Base-by-base conservation (phyloP, 2,329 filamentous ascomycete genomes). In the Aspergillus sp. region DNA sequence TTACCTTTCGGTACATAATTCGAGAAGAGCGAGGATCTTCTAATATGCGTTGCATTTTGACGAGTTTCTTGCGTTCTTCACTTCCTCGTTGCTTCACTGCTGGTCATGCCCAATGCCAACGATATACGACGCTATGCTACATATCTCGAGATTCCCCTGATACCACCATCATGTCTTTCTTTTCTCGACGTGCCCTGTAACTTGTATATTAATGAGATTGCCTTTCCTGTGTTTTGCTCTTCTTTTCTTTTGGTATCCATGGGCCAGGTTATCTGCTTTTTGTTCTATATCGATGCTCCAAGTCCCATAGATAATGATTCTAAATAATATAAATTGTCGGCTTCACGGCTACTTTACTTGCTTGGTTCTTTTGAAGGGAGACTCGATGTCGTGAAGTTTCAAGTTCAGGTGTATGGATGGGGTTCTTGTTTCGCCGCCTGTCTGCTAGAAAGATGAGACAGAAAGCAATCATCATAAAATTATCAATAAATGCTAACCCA, bases 111-210 rank as follows among this genome's bases (percentile, higher is more conserved):
- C 36, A 26, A 49, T 49, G 46, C 49, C 51, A 24, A 58, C 51
- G 56, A 58, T 58, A 54, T 58, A 58, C 52, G 56, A 58, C 52
- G 45, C 56, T 46, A 54, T 51, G 52, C 52, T 32, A 29, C 26
- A 29, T 29, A 54, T 50, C 32, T 42, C 26, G 36, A 51, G 20
- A 49, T 55, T 39, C 22, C 49, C 47, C 46, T 58, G 52, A 58
- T 55, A 42, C 36, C 32, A 58, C 47, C 50, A 39, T 47, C n/a
- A 18, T 22, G 45, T 52, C 42, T 39, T 46, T 46, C 3, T 29
- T 55, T 46, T 51, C 24, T 18, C 46, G 16, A 46, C 45, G 51
- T 20, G 22, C 16, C 26, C 32, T 29, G 24, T 11, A 16, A 42
- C 18, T 55, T 51, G 31, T 51, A 55, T 26, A 49, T 31, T 55